These are phyloP conservation scores for Podaxis rugospora DNA, from an alignment of 768 basidiomycete genomes.

Conservation along the genomic window DNA sequence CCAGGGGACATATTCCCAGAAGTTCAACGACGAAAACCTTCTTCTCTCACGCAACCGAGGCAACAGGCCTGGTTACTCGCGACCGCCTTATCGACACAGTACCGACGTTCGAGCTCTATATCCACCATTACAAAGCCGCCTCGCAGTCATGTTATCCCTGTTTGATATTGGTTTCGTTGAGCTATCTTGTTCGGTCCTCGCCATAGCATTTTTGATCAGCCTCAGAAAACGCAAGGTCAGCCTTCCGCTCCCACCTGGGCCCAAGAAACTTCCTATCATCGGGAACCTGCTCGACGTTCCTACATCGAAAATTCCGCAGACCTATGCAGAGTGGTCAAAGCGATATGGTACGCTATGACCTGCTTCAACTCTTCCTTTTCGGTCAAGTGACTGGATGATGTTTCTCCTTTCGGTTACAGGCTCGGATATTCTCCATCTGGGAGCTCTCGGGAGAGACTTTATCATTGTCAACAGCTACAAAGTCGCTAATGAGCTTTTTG, in stretches of 20 bases:
- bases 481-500: constrained; percentile 34
- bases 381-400: background rate
- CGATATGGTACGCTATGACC: constrained; percentile 15
- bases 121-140: background rate
- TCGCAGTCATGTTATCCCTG: background rate
- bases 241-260: constrained; percentile 24
- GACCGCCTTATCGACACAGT: too few species aligned
- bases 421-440: constrained; percentile 26
- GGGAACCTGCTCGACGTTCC: constrained; percentile 25
- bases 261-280: constrained; percentile 21
- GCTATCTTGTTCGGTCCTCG: background rate
- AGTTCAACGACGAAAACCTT: background rate
- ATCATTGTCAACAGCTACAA: constrained; percentile 32
- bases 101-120: background rate
- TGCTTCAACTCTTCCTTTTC: background rate
- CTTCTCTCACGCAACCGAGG: background rate
- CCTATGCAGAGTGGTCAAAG: constrained; percentile 20
- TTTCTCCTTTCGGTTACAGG: constrained; percentile 14
- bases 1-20: background rate
- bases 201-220: background rate
- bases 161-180: background rate
- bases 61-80: background rate
- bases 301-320: constrained; percentile 16
- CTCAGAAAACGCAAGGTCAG: background rate
- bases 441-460: constrained; percentile 25